phyloP scores from a whole-genome alignment of 2,329 filamentous ascomycete genomes.

The Paracorniculantispora psalliotae region DNA sequence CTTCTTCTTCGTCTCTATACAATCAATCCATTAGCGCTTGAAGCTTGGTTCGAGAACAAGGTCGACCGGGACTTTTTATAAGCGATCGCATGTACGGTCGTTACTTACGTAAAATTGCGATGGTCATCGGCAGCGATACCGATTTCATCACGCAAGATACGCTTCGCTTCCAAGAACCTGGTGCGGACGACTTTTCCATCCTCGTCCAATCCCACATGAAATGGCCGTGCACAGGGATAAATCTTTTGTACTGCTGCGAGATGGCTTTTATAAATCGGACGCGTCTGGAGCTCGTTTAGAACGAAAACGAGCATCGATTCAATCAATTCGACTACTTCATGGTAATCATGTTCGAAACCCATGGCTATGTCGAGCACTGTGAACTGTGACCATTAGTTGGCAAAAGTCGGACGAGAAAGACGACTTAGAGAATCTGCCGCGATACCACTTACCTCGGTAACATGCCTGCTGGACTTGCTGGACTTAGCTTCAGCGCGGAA shows the following conservation, averaged over 20 bases:
- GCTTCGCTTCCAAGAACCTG: background rate
- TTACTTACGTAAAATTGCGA: conserved; percentile 1
- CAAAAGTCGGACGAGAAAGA: background rate
- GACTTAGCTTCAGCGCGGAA: background rate
- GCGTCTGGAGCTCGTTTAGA: background rate
- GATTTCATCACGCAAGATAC: background rate
- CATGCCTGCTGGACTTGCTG: background rate
- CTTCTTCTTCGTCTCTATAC: background rate
- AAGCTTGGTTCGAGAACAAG: background rate
- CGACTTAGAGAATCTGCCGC: background rate
- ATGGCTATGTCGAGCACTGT: background rate
- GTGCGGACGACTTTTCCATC: background rate
- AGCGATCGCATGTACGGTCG: too few relatives aligned
- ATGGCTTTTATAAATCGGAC: background rate
- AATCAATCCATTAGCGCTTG: background rate
- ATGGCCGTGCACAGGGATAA: background rate
- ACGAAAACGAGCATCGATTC: conserved; percentile 1
- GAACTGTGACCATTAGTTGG: background rate
- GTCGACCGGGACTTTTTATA: too few relatives aligned
- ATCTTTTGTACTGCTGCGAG: background rate
- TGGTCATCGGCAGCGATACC: background rate
- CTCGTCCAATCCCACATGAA: background rate
- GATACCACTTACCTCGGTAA: background rate
- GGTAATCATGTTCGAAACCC: background rate
- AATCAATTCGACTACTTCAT: background rate